Conservation (phyloP, 2,329 filamentous ascomycete species). For the Massarina eburnea region DNA sequence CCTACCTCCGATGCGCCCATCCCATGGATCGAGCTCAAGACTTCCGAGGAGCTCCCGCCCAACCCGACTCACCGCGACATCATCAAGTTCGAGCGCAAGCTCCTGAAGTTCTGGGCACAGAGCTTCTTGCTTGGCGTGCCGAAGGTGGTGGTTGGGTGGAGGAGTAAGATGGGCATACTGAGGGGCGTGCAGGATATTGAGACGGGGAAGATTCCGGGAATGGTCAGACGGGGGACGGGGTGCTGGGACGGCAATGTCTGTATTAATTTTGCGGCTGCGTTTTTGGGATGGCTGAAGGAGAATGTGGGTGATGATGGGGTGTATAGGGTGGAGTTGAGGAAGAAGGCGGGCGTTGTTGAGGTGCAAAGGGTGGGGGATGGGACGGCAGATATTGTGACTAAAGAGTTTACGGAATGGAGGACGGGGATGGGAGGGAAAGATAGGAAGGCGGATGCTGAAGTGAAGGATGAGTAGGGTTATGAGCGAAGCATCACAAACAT, state of each 20-base stretch:
- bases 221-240: conserved; percentile 67
- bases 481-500: conserved; percentile 5
- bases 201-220: conserved; percentile 75
- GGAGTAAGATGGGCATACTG: conserved; percentile 72
- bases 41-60: conserved; percentile 66
- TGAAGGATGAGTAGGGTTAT: conserved; percentile 13
- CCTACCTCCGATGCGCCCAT: conserved; percentile 49
- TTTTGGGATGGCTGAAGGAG: conserved; percentile 73
- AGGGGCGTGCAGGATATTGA: conserved; percentile 74
- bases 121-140: conserved; percentile 92
- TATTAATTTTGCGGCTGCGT: conserved; percentile 81
- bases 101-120: conserved; percentile 96
- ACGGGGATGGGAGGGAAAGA: conserved; percentile 17
- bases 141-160: conserved; percentile 87
- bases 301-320: conserved; percentile 69
- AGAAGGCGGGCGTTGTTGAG: conserved; percentile 67
- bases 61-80: conserved; percentile 62
- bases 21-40: conserved; percentile 96
- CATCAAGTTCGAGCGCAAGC: conserved; percentile 80
- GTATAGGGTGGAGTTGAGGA: conserved; percentile 73
- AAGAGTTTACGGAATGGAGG: conserved; percentile 76
- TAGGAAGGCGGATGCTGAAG: background rate
- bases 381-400: conserved; percentile 73
- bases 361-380: conserved; percentile 75
- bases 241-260: conserved; percentile 92